A percentile compares a stretch with the other conserved stretches of the same genome.
These are phyloP conservation scores for Chlorencoelia australis DNA, from an alignment of 2,329 filamentous ascomycete genomes.

Conservation along the genomic window DNA sequence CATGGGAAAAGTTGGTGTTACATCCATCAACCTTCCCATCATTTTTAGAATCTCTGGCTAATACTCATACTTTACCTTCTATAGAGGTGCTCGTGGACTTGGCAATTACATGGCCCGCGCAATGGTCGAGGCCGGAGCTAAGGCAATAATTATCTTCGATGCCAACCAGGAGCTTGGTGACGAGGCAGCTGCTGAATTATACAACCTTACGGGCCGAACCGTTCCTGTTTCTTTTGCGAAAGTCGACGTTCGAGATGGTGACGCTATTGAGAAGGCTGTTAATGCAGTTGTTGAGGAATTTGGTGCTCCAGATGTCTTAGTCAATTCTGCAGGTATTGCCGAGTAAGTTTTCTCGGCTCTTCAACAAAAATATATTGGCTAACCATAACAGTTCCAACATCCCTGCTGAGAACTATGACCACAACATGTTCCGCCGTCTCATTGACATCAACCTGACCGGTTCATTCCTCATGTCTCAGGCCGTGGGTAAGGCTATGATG, in stretches of 20 bases:
- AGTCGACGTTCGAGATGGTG: constrained; percentile 65
- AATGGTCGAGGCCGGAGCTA: constrained; percentile 65
- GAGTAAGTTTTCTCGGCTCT: constrained; percentile 38
- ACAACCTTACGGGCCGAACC: constrained; percentile 51
- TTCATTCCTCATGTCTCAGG: constrained; percentile 66
- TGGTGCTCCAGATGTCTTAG: constrained; percentile 62
- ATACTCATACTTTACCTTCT: too few relatives aligned
- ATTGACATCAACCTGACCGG: constrained; percentile 78
- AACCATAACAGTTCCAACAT: constrained; percentile 53
- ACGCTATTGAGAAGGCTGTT: constrained; percentile 60
- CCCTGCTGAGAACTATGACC: constrained; percentile 68
- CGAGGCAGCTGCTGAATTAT: constrained; percentile 56
- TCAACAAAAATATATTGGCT: neutral
- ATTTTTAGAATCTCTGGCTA: too few relatives aligned
- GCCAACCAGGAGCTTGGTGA: constrained; percentile 68
- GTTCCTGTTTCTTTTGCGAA: constrained; percentile 69
- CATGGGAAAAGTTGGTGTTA: too few relatives aligned
- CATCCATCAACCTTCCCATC: neutral
- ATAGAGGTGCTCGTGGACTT: constrained; percentile 62
- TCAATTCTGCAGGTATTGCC: constrained; percentile 72
- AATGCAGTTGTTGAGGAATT: constrained; percentile 55
- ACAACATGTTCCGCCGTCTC: constrained; percentile 65
- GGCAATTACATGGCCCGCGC: constrained; percentile 73
- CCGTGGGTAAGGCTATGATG: constrained; percentile 66
- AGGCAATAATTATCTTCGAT: constrained; percentile 66